These are phyloP conservation scores for Fraxinus paxiana DNA, from an alignment of 305 asterid genomes.

Conservation along the genomic window DNA sequence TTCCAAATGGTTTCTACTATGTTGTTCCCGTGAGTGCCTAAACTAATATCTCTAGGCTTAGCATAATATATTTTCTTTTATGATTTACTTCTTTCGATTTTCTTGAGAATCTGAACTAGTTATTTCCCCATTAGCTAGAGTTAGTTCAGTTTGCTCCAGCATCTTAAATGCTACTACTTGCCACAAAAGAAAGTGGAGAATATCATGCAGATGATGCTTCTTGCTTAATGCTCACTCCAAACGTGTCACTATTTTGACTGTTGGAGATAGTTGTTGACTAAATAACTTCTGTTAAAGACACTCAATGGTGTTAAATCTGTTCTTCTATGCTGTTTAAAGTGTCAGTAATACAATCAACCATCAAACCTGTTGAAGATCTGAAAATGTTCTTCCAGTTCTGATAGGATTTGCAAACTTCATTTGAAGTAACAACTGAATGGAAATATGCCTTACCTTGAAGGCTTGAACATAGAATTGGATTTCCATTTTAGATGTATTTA, in stretches of 20 bases:
- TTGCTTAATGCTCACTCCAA: constrained; percentile 9
- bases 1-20: constrained; percentile 95
- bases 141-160: constrained; percentile 11
- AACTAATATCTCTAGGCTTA: constrained; percentile 21
- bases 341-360: background rate
- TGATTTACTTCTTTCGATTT: constrained; percentile 7
- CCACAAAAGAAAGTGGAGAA: background rate
- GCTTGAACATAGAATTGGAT: background rate
- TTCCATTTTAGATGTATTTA: background rate
- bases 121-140: background rate
- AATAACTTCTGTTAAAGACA: background rate
- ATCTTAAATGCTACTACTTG: background rate
- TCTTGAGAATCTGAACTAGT: constrained; percentile 4
- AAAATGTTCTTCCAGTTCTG: constrained; percentile 4
- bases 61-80: constrained; percentile 3
- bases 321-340: constrained; percentile 3
- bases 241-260: background rate
- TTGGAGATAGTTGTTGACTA: constrained; percentile 1
- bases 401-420: constrained; percentile 6
- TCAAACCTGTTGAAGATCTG: background rate
- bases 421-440: constrained; percentile 4
- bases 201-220: background rate
- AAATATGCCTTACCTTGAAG: constrained; percentile 2
- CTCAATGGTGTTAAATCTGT: background rate
- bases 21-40: constrained; percentile 75